A percentile compares a stretch with the other conserved stretches of the same genome.
These are phyloP conservation scores for Penicillium desertorum DNA, from an alignment of 495 filamentous ascomycete species.

Conservation along the genomic window DNA sequence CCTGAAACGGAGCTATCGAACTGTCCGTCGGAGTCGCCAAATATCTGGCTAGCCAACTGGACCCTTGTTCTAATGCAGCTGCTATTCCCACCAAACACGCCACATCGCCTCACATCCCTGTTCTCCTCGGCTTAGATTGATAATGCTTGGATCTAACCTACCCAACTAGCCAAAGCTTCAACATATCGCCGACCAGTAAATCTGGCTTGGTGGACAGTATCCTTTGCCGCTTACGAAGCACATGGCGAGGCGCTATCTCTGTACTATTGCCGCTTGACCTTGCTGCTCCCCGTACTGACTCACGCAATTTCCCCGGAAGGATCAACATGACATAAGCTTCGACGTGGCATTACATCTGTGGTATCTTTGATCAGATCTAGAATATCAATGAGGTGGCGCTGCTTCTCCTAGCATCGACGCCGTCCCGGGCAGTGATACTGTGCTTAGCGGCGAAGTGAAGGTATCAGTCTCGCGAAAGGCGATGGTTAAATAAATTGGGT, in stretches of 20 bases:
- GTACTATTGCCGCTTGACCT: slow-evolving; percentile 25
- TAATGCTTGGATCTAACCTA: no score
- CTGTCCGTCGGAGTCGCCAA: not conserved
- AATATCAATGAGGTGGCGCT: not conserved
- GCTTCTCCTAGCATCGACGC: not conserved
- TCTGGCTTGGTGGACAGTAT: slow-evolving; percentile 15
- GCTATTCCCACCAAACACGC: slow-evolving; percentile 28
- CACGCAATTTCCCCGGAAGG: slow-evolving; percentile 13
- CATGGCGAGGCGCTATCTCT: slow-evolving; percentile 17
- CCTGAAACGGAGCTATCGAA: slow-evolving; percentile 35
- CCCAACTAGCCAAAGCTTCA: slow-evolving; percentile 31
- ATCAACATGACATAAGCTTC: slow-evolving; percentile 12
- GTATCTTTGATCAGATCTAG: slow-evolving; percentile 16
- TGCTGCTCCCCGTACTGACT: slow-evolving; percentile 18
- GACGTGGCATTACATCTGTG: slow-evolving; percentile 30
- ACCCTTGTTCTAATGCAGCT: slow-evolving; percentile 7
- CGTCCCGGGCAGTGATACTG: slow-evolving; percentile 14
- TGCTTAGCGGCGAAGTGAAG: slow-evolving; percentile 16
- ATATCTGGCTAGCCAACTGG: not conserved
- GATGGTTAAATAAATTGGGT: not conserved
- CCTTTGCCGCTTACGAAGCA: slow-evolving; percentile 18
- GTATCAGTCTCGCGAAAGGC: not conserved
- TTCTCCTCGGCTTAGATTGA: slow-evolving; percentile 47
- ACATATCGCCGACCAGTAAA: slow-evolving; percentile 27
- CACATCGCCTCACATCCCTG: slow-evolving; percentile 29